Conservation (phyloP, 306 rosid species). For the Cucurbita ficifolia region DNA sequence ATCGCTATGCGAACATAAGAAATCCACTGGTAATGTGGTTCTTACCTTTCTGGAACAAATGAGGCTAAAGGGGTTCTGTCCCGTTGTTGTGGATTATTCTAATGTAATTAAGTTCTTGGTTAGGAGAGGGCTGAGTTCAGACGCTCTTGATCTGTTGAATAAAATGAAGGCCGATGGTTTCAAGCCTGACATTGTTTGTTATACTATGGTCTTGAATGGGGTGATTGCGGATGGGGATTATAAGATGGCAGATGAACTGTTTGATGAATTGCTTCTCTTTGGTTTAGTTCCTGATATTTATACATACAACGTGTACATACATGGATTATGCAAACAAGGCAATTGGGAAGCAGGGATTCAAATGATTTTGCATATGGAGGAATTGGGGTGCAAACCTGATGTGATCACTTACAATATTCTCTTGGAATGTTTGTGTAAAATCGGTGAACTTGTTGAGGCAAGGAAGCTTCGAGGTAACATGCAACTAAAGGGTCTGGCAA, state of each 20-base stretch:
- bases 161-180: constrained; percentile 45
- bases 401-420: constrained; percentile 54
- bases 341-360: constrained; percentile 30
- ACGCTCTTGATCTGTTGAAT: constrained; percentile 37
- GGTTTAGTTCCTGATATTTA: constrained; percentile 58
- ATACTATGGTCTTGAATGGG: constrained; percentile 56
- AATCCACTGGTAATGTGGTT: constrained; percentile 22
- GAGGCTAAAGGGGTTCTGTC: constrained; percentile 47
- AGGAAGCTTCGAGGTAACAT: constrained; percentile 37
- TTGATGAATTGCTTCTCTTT: constrained; percentile 62
- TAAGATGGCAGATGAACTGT: constrained; percentile 35
- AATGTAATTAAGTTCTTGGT: constrained; percentile 41
- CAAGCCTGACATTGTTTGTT: constrained; percentile 61
- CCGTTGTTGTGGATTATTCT: constrained; percentile 40
- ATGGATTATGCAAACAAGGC: constrained; percentile 56
- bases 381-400: constrained; percentile 52
- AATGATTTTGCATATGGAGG: constrained; percentile 44
- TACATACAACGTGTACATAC: constrained; percentile 54
- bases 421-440: constrained; percentile 30
- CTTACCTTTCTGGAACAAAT: constrained; percentile 37
- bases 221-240: constrained; percentile 30
- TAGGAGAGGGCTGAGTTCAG: constrained; percentile 33
- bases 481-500: constrained; percentile 37
- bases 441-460: constrained; percentile 24
- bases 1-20: constrained; percentile 30